A percentile compares a stretch with the other conserved stretches of the same genome.
Evolutionary conservation across 2,329 filamentous ascomycete genomes (phyloP).

Genomic region (Neofusicoccum cordaticola): DNA sequence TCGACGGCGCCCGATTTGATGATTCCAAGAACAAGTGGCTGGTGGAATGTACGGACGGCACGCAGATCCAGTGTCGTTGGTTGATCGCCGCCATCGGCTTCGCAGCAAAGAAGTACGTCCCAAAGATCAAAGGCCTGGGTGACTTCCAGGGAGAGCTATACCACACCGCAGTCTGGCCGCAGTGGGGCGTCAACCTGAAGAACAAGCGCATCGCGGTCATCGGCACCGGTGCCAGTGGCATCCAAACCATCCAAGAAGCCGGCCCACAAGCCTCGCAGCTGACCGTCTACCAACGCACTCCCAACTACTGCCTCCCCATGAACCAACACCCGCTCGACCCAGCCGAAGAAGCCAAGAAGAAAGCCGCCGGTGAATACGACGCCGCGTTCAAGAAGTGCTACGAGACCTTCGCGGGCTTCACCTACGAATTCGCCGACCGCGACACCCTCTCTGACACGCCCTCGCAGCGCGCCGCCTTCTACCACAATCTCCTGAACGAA

Average conservation of each 20-base stretch:
- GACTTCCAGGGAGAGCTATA: background rate
- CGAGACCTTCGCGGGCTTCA: slow-evolving; percentile 26
- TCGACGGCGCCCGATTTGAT: slow-evolving; percentile 44
- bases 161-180: slow-evolving; percentile 9
- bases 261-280: background rate
- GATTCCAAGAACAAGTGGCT: slow-evolving; percentile 22
- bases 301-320: slow-evolving; percentile 29
- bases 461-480: slow-evolving; percentile 23
- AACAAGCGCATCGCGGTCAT: slow-evolving; percentile 16
- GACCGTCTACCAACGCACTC: slow-evolving; percentile 18
- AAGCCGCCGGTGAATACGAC: background rate
- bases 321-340: slow-evolving; percentile 23
- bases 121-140: slow-evolving; percentile 32
- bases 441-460: slow-evolving; percentile 3
- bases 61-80: slow-evolving; percentile 43
- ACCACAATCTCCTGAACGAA: slow-evolving; percentile 27
- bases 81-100: slow-evolving; percentile 44
- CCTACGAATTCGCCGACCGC: slow-evolving; percentile 15
- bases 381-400: slow-evolving; percentile 28
- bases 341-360: slow-evolving; percentile 23
- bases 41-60: slow-evolving; percentile 47
- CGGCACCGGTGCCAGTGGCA: slow-evolving; percentile 15
- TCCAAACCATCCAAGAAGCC: slow-evolving; percentile 22
- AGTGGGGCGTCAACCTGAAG: slow-evolving; percentile 9
- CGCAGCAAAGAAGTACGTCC: slow-evolving; percentile 29